Percentiles rank a stretch among this genome's conserved stretches.
These are phyloP conservation scores for Fusarium aywerte DNA, from an alignment of 2,329 filamentous ascomycete species.

Conservation along the genomic window DNA sequence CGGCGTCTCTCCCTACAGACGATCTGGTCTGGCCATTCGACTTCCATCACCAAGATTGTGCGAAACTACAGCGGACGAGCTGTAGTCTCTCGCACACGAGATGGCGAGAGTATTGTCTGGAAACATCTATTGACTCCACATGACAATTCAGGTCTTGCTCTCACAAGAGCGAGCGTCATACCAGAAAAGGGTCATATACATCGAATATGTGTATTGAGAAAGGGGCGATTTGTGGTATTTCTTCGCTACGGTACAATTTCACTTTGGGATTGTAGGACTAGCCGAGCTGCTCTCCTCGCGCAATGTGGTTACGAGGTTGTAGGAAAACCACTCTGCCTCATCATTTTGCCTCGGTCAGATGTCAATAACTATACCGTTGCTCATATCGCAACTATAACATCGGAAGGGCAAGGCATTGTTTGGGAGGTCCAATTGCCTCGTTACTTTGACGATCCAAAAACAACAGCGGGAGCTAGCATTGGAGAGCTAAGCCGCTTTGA, in stretches of 20 bases:
- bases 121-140: slow-evolving; percentile 65
- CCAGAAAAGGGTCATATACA: slow-evolving; percentile 77
- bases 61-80: slow-evolving; percentile 84
- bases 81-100: slow-evolving; percentile 81
- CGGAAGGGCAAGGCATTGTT: slow-evolving; percentile 79
- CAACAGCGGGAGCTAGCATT: slow-evolving; percentile 54
- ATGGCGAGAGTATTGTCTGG: slow-evolving; percentile 87
- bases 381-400: slow-evolving; percentile 85
- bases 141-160: slow-evolving; percentile 55
- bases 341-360: slow-evolving; percentile 75
- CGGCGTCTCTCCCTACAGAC: slow-evolving; percentile 70
- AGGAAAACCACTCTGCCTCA: slow-evolving; percentile 81
- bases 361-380: slow-evolving; percentile 65
- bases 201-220: slow-evolving; percentile 79
- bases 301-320: slow-evolving; percentile 63
- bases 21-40: slow-evolving; percentile 86
- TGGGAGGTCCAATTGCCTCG: slow-evolving; percentile 79
- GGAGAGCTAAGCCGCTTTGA: slow-evolving; percentile 77
- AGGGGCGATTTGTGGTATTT: slow-evolving; percentile 84
- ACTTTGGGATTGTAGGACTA: slow-evolving; percentile 80
- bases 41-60: slow-evolving; percentile 84
- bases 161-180: slow-evolving; percentile 76
- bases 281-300: slow-evolving; percentile 66
- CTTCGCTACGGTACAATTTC: slow-evolving; percentile 76
- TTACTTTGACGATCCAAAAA: slow-evolving; percentile 48